Evolutionary conservation across 75 land plant species (phyloP).

Genomic region (Adiantum capillusveneris): DNA sequence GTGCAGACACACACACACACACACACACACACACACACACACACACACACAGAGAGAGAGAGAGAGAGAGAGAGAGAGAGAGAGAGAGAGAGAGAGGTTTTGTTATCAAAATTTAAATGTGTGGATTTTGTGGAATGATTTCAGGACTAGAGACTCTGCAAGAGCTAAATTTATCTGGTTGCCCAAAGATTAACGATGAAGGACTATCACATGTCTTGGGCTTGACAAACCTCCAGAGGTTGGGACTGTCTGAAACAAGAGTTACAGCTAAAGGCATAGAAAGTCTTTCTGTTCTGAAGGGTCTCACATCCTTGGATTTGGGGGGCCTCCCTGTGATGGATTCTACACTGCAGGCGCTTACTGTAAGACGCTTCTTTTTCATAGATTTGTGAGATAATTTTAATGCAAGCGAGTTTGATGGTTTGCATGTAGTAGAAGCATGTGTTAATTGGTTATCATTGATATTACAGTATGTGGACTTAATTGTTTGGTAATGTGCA

Average conservation of each 20-base stretch:
- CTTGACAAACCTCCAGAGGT: constrained; percentile 44
- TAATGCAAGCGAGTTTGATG: not conserved
- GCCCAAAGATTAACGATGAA: constrained; percentile 67
- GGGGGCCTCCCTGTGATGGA: constrained; percentile 91
- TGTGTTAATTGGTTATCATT: too few species aligned
- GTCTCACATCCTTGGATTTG: constrained; percentile 53
- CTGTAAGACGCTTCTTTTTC: too few species aligned
- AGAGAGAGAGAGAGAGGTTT: too few species aligned
- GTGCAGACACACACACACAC: too few species aligned
- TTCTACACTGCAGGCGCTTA: constrained; percentile 46
- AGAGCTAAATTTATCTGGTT: constrained; percentile 67
- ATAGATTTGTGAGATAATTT: too few species aligned
- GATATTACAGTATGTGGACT: not conserved
- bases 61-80: too few species aligned
- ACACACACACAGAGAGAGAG: too few species aligned
- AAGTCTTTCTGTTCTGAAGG: constrained; percentile 43
- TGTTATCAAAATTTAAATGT: not conserved
- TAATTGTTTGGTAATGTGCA: constrained; percentile 10
- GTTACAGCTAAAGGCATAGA: constrained; percentile 54
- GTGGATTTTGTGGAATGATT: constrained; percentile 1
- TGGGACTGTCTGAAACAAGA: constrained; percentile 67
- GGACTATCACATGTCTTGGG: constrained; percentile 58
- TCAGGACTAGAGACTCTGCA: constrained; percentile 62
- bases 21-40: too few species aligned
- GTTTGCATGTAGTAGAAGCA: too few species aligned